Conservation (phyloP, 176 grass and related monocot genomes). For the sorghum (Sorghum bicolor) region DNA sequence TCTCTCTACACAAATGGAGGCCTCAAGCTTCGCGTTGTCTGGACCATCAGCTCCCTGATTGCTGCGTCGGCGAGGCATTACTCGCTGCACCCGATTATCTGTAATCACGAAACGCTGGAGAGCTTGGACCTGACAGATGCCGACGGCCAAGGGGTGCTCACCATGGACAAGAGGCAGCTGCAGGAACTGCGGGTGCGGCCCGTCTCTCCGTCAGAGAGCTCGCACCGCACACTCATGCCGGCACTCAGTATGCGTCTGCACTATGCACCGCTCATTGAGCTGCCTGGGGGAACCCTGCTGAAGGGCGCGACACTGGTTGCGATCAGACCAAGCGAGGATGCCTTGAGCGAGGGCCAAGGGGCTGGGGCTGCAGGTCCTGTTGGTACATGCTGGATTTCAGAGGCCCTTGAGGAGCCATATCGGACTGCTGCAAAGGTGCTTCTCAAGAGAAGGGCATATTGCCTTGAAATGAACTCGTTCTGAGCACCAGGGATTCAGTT, state of each 20-base stretch:
- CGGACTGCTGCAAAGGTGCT: slow-evolving; percentile 55
- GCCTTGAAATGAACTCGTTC: slow-evolving; percentile 97
- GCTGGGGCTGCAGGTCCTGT: slow-evolving; percentile 19
- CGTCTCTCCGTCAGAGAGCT: slow-evolving; percentile 52
- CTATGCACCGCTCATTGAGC: slow-evolving; percentile 58
- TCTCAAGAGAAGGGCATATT: slow-evolving; percentile 56
- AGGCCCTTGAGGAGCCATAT: slow-evolving; percentile 90
- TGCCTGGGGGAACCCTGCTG: slow-evolving; percentile 52
- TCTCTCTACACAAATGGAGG: slow-evolving; percentile 63
- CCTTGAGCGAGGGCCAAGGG: slow-evolving; percentile 23
- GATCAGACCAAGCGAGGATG: slow-evolving; percentile 65
- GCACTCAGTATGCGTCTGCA: slow-evolving; percentile 73
- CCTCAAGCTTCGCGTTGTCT: slow-evolving; percentile 79
- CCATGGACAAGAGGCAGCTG: slow-evolving; percentile 67
- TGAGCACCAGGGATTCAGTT: slow-evolving; percentile 21
- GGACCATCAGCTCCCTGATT: no score
- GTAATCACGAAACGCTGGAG: no score
- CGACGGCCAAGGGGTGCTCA: no score
- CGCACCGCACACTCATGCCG: slow-evolving; percentile 75
- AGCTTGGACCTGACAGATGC: no score
- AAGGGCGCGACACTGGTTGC: slow-evolving; percentile 83
- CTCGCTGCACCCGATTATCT: no score
- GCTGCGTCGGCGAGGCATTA: no score
- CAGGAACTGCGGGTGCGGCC: slow-evolving; percentile 57
- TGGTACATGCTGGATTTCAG: slow-evolving; percentile 54